These are phyloP conservation scores for Fusarium nodosum DNA, from an alignment of 2,329 filamentous ascomycete genomes.

Conservation along the genomic window DNA sequence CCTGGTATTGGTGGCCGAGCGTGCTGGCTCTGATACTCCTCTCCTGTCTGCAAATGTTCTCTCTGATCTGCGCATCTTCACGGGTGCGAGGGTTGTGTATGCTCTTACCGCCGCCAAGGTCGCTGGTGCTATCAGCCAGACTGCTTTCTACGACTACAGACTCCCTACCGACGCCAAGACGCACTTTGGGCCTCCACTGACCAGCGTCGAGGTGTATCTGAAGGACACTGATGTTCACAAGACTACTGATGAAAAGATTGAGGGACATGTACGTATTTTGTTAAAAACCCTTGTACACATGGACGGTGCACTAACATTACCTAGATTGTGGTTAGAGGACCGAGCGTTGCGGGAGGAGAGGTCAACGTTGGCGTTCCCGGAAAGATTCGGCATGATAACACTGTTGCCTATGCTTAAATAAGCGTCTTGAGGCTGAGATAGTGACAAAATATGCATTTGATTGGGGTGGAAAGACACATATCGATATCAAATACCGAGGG, in stretches of 20 bases:
- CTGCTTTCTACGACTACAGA: constrained; percentile 88
- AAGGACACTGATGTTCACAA: constrained; percentile 71
- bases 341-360: constrained; percentile 78
- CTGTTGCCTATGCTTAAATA: constrained; percentile 69
- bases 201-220: constrained; percentile 82
- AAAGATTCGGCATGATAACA: constrained; percentile 78
- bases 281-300: no score
- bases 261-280: constrained; percentile 71
- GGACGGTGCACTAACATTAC: constrained; percentile 21
- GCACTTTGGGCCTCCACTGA: constrained; percentile 88
- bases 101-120: constrained; percentile 85
- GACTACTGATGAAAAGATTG: constrained; percentile 72
- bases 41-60: constrained; percentile 77
- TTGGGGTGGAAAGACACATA: background rate
- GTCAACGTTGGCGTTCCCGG: constrained; percentile 73
- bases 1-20: constrained; percentile 83
- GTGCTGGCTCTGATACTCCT: constrained; percentile 72
- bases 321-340: constrained; percentile 79
- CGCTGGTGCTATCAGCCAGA: constrained; percentile 92
- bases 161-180: constrained; percentile 57
- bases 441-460: background rate
- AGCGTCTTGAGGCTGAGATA: background rate
- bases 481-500: background rate
- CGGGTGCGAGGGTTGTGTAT: constrained; percentile 84
- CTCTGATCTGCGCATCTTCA: constrained; percentile 85